A percentile compares a stretch with the other conserved stretches of the same genome.
phyloP scores from a whole-genome alignment of 306 rosid species.

The Castanea sativa region DNA sequence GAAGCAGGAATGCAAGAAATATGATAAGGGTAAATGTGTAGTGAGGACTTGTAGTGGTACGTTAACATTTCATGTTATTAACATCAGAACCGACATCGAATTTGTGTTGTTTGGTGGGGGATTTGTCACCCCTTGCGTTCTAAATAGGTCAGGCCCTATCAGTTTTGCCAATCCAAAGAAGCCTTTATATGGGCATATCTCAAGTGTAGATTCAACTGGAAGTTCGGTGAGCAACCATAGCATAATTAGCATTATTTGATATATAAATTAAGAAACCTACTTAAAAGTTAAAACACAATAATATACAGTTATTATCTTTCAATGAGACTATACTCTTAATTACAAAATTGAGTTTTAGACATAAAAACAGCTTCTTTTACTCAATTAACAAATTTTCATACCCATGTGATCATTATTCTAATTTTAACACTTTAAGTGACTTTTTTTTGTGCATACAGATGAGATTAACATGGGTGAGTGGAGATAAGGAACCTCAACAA shows the following conservation, averaged over 20 bases:
- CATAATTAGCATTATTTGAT: too few species aligned
- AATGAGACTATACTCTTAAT: not conserved
- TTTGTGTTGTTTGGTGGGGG: constrained; percentile 73
- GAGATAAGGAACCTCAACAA: constrained; percentile 61
- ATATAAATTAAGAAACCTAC: too few species aligned
- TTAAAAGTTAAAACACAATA: too few species aligned
- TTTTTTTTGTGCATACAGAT: constrained; percentile 50
- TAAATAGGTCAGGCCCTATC: constrained; percentile 40
- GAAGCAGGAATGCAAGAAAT: constrained; percentile 47
- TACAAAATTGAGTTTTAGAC: too few species aligned
- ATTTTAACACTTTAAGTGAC: not conserved
- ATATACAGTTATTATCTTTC: not conserved
- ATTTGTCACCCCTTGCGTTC: constrained; percentile 55
- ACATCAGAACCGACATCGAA: constrained; percentile 79
- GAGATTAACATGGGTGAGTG: constrained; percentile 93
- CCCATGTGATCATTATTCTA: not conserved
- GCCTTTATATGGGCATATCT: constrained; percentile 71
- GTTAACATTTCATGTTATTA: constrained; percentile 70
- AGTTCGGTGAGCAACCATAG: constrained; percentile 43
- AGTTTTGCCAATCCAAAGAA: constrained; percentile 59
- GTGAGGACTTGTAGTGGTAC: constrained; percentile 56
- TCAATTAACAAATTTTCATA: too few species aligned
- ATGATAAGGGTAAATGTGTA: constrained; percentile 27
- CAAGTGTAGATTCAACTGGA: constrained; percentile 64
- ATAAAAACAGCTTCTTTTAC: too few species aligned